phyloP scores from a whole-genome alignment of 192 early-diverging fungal species.

The Backusella tuberculispora region DNA sequence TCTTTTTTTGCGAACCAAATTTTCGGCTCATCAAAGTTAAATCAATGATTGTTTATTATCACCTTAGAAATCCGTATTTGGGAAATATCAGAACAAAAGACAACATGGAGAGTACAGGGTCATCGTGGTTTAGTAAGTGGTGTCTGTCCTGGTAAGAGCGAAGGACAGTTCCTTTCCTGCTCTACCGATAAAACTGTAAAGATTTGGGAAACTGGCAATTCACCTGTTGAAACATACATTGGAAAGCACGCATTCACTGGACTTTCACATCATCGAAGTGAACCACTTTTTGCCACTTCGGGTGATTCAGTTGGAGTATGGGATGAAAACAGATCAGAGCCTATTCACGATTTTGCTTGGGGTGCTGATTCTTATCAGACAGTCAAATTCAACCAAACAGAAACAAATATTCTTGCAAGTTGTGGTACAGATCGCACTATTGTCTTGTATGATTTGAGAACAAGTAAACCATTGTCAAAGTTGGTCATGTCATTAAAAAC shows the following conservation, averaged over 20 bases:
- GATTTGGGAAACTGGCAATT: conserved; percentile 76
- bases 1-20: neutral
- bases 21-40: too few relatives aligned
- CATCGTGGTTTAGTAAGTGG: conserved; percentile 92
- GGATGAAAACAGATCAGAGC: conserved; percentile 89
- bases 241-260: conserved; percentile 82
- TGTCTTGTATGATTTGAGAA: conserved; percentile 93
- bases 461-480: conserved; percentile 85
- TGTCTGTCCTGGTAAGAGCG: conserved; percentile 70
- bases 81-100: conserved; percentile 78
- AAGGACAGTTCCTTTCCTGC: conserved; percentile 82
- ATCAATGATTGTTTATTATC: neutral
- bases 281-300: conserved; percentile 88
- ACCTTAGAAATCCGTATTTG: conserved; percentile 85
- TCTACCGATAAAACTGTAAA: conserved; percentile 95
- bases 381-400: conserved; percentile 96
- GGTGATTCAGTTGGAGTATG: conserved; percentile 89
- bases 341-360: conserved; percentile 85
- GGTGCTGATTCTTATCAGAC: conserved; percentile 94
- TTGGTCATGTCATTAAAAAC: conserved; percentile 77
- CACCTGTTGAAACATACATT: conserved; percentile 76
- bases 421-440: conserved; percentile 94
- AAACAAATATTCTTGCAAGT: conserved; percentile 90
- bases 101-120: conserved; percentile 74
- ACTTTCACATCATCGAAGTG: conserved; percentile 88